Evolutionary conservation across 1,284 basidiomycete species (phyloP).

Genomic region (Anthracocystis panici-leucophaei): DNA sequence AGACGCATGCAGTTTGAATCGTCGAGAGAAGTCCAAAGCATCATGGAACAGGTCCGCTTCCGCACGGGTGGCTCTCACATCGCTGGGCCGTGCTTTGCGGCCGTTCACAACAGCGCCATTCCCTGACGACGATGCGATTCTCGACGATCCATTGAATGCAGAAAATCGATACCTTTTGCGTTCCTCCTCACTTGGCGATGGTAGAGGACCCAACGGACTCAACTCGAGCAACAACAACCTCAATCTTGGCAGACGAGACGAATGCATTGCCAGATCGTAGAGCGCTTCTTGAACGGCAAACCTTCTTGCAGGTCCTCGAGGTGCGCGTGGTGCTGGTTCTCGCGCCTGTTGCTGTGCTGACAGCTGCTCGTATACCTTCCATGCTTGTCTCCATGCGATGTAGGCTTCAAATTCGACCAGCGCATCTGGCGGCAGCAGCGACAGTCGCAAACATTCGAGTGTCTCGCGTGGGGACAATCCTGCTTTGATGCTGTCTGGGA

Average conservation of each 20-base stretch:
- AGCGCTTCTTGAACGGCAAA: slow-evolving; percentile 46
- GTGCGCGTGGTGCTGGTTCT: slow-evolving; percentile 32
- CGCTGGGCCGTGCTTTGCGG: neutral
- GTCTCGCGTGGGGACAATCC: slow-evolving; percentile 26
- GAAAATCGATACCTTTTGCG: slow-evolving; percentile 2
- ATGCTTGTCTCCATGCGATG: slow-evolving; percentile 36
- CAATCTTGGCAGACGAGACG: slow-evolving; percentile 26
- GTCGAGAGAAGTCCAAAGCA: slow-evolving; percentile 1
- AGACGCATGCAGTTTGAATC: neutral
- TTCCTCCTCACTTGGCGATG: slow-evolving; percentile 23
- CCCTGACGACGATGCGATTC: neutral
- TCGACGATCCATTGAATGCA: neutral
- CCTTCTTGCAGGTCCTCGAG: slow-evolving; percentile 33
- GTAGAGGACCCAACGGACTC: slow-evolving; percentile 26
- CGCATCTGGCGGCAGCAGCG: slow-evolving; percentile 41
- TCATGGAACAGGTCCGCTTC: slow-evolving; percentile 13
- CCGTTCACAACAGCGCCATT: neutral
- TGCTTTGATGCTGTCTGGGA: slow-evolving; percentile 19
- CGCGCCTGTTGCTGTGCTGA: slow-evolving; percentile 25
- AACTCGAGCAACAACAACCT: slow-evolving; percentile 36
- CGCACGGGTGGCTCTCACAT: slow-evolving; percentile 17
- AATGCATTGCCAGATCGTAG: slow-evolving; percentile 29
- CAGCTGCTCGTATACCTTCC: slow-evolving; percentile 35
- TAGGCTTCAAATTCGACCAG: slow-evolving; percentile 37
- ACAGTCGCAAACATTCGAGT: slow-evolving; percentile 35